These are phyloP conservation scores for Botrytis squamosa DNA, from an alignment of 2,329 filamentous ascomycete species.

Conservation along the genomic window DNA sequence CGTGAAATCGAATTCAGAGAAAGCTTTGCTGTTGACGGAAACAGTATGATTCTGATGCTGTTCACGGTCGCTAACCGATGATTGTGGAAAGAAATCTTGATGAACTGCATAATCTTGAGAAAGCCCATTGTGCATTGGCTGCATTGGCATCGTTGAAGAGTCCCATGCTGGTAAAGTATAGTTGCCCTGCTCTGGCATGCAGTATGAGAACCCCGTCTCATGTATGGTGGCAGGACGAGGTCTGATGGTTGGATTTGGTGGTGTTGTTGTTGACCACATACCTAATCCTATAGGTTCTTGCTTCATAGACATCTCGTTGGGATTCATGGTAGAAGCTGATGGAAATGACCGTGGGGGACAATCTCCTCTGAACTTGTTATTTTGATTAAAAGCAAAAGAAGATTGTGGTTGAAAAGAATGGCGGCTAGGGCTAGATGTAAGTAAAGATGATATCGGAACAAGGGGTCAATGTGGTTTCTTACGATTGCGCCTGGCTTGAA, in stretches of 20 bases:
- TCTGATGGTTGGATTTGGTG: constrained; percentile 43
- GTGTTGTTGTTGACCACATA: constrained; percentile 57
- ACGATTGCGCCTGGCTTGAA: constrained; percentile 53
- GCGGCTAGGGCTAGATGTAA: constrained; percentile 45
- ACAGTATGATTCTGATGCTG: constrained; percentile 27
- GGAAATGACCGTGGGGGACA: constrained; percentile 44
- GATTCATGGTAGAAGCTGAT: constrained; percentile 50
- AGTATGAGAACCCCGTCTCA: constrained; percentile 58
- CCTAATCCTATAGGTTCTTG: constrained; percentile 49
- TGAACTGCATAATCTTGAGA: constrained; percentile 56
- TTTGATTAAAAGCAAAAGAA: constrained; percentile 50
- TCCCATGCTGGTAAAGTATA: constrained; percentile 55
- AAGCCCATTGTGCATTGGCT: constrained; percentile 45
- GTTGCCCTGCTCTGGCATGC: constrained; percentile 53
- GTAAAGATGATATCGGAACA: constrained; percentile 36
- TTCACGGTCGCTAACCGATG: constrained; percentile 52
- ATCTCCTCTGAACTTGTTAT: constrained; percentile 50
- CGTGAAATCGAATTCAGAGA: constrained; percentile 31
- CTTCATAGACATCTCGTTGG: constrained; percentile 49
- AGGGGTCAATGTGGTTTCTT: constrained; percentile 41
- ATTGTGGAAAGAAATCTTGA: constrained; percentile 55
- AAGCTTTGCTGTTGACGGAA: constrained; percentile 14
- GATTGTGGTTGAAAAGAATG: constrained; percentile 49
- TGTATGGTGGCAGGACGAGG: constrained; percentile 60
- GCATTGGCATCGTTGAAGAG: constrained; percentile 51